Evolutionary conservation across 2,329 filamentous ascomycete species (phyloP), one percentile per base, ranked within the genome.

Genomic region (Atkinsonella hypoxylon): DNA sequence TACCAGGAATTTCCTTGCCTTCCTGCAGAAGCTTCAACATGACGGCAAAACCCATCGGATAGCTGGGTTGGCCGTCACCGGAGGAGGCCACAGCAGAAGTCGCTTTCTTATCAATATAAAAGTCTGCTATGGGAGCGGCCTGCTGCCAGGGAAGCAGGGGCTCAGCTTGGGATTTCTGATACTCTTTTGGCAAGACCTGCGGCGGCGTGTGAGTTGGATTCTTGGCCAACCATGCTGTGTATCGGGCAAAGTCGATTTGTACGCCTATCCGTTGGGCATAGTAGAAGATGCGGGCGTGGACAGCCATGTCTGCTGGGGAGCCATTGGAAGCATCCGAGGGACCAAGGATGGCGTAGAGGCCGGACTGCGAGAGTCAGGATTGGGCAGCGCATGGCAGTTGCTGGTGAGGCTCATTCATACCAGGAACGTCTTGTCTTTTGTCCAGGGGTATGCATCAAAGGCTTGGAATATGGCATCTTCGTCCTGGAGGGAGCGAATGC

Each of bases 11-110:
- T 0, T 87, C 83, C 58, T 88, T 82, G 49, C 89, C 89, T 30
- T 81, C 83, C 22, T 87, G 87, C 49, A 96, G 87, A 50, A 95
- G 78, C 60, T 88, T 85, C 50, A 95, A 83, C 54, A 96, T 89
- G 57, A 91, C 82, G 8, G 87, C 84, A 65, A 96, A 95, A 1
- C 82, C 84, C 46, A 82, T 83, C 3, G 89, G 89, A 59, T 95
- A 95, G 1, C 80, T 78, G 38, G 88, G 85, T 44, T 78, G 73
- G 38, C 68, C 69, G n/a, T 57, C 61, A 4, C 52, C 56, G 7
- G 57, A 50, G 13, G 51, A 50, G 13, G 51, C 15, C 18, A 39
- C 46, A 40, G 54, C 51, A n/a, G 55, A 55, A 1, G 51, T 55
- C 2, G 57, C 53, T 20, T 64, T 65, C 26, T 67, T 67, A 47